Evolutionary conservation across 495 filamentous ascomycete species (phyloP), one percentile per base, ranked within the genome.

Genomic region (Daldinia bambusicola): DNA sequence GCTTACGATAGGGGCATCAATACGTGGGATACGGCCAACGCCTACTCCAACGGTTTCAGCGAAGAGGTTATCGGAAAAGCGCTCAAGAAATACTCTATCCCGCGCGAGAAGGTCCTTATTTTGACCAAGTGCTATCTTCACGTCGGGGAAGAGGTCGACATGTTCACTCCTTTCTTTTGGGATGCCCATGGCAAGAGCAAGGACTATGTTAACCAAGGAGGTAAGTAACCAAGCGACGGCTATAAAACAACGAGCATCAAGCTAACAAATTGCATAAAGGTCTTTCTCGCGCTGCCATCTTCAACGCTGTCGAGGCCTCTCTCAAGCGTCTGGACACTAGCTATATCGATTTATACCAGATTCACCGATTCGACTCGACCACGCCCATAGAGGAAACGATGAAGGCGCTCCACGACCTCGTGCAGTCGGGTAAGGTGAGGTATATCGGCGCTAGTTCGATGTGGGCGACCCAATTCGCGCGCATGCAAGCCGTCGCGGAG

Each of bases 21-120:
- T 75, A 92, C 88, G 12, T 92, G 90, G 90, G 91, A 93, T 69
- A 93, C 91, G 8, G 89, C 81, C 40, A 83, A 86, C 63, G 61
- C 79, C 61, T 95, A 95, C 79, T 92, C 89, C 6, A 87, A 94
- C 72, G 93, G 93, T 20, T 74, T 75, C 4, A 91, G 88, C 10
- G 93, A 96, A 74, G 77, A 84, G 56, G 85, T 94, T 70, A 84
- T 95, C 66, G 91, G 88, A 75, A 94, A 94, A 77, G 91, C 93
- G 5, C 80, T 95, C 59, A 88, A 87, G 74, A 81, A 90, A 70
- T 93, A 88, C 81, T 81, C 87, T 51, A 94, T 95, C 72, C 92
- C 92, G 0, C 91, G 93, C 38, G 80, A 88, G 66, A 90, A 89
- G 66, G 83, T 97, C 55, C 87, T 94, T 30, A 91, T 95, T 72